Evolutionary conservation across 257 asterid genomes (phyloP).

Genomic region (Nicotiana benthamiana): DNA sequence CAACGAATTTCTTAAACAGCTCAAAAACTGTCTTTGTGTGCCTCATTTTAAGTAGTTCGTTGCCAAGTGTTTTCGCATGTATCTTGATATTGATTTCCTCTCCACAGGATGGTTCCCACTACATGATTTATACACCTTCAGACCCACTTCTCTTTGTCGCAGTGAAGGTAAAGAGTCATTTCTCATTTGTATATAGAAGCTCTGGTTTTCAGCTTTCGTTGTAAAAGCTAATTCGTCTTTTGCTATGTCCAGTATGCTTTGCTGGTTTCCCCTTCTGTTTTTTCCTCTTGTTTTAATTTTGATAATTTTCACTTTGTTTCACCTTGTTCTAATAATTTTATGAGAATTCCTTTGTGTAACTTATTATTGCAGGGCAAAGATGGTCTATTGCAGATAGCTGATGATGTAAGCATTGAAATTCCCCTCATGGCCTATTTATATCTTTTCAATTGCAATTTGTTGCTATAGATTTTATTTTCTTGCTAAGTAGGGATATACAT

Average conservation of each 20-base stretch:
- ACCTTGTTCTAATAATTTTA: not conserved
- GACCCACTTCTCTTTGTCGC: constrained; percentile 97
- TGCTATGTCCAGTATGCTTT: not conserved
- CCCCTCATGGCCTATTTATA: not conserved
- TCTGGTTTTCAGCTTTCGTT: not conserved
- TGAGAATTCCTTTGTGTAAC: not conserved
- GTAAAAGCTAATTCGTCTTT: not conserved
- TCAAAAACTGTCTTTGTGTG: not conserved
- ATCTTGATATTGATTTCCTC: constrained; percentile 22
- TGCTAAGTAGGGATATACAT: not conserved
- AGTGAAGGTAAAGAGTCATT: constrained; percentile 52
- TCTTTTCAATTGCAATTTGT: not conserved
- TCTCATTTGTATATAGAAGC: not conserved
- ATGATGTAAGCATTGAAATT: constrained; percentile 61
- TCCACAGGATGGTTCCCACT: constrained; percentile 94
- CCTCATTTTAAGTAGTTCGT: not conserved
- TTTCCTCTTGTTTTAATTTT: not conserved
- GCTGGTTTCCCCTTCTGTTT: not conserved
- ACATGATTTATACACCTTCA: constrained; percentile 94
- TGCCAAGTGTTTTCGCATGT: not conserved
- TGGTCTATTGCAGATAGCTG: constrained; percentile 75
- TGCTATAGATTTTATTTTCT: not conserved
- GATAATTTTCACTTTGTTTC: not conserved
- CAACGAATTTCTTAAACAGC: not conserved
- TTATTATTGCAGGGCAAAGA: constrained; percentile 55